phyloP scores from a whole-genome alignment of 305 asterid species.

The Fraxinus greggii region DNA sequence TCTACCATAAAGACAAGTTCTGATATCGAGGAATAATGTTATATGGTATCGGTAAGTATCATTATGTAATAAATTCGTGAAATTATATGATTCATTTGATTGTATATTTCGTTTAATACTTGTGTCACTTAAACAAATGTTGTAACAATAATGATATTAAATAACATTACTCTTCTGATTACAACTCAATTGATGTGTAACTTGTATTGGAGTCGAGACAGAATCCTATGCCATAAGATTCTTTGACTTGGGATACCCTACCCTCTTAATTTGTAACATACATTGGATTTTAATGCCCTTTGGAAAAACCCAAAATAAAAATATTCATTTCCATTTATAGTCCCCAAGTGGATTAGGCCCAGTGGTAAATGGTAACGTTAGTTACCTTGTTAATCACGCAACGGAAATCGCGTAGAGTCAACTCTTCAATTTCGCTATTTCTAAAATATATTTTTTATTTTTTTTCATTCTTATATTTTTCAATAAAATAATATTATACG shows the following conservation, averaged over 20 bases:
- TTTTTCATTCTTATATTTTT: too few species aligned
- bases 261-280: neutral
- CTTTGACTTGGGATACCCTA: neutral
- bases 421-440: slow-evolving; percentile 30
- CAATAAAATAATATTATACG: neutral
- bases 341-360: neutral
- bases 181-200: slow-evolving; percentile 43
- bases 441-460: too few species aligned
- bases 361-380: neutral
- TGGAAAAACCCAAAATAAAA: slow-evolving; percentile 10
- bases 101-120: too few species aligned
- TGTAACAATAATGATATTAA: too few species aligned
- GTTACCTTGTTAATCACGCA: neutral
- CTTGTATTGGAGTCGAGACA: slow-evolving; percentile 27
- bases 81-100: too few species aligned
- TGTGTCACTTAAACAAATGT: too few species aligned
- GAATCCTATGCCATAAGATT: slow-evolving; percentile 24
- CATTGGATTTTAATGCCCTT: slow-evolving; percentile 2
- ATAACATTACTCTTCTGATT: neutral
- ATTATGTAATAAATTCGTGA: too few species aligned
- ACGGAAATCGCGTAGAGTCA: slow-evolving; percentile 37
- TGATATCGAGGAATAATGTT: too few species aligned
- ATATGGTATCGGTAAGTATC: too few species aligned
- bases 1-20: neutral
- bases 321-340: neutral